phyloP scores from a whole-genome alignment of 2,329 filamentous ascomycete genomes.

The Colletotrichum sp. region DNA sequence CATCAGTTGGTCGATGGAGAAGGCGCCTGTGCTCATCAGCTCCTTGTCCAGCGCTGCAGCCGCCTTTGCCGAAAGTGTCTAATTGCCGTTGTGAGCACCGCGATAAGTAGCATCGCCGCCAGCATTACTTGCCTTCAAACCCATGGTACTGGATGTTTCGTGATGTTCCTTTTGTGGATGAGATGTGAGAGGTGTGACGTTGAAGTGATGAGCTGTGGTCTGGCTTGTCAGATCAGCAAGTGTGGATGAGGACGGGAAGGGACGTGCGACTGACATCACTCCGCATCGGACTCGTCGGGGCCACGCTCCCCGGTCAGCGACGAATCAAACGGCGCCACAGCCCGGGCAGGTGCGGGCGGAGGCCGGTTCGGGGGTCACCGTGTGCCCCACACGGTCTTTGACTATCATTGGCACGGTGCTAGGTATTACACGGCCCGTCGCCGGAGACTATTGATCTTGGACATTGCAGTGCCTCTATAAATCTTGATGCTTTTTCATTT shows the following conservation, averaged over 20 bases:
- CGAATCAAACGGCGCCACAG: slow-evolving; percentile 1
- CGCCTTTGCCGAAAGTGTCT: slow-evolving; percentile 88
- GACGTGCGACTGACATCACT: slow-evolving; percentile 26
- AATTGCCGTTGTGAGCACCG: not conserved
- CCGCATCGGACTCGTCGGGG: slow-evolving; percentile 12
- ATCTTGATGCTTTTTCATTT: not conserved
- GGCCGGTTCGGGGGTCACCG: not conserved
- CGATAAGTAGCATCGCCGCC: slow-evolving; percentile 17
- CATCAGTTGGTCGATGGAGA: slow-evolving; percentile 97
- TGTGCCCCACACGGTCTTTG: not conserved
- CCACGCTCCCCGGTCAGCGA: not conserved
- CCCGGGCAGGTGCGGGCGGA: not conserved
- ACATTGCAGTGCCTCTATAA: not conserved
- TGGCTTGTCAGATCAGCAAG: not conserved
- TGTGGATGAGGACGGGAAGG: slow-evolving; percentile 1
- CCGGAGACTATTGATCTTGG: not conserved
- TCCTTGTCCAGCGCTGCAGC: slow-evolving; percentile 91
- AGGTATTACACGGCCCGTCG: no score
- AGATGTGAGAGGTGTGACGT: not conserved
- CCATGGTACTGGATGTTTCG: slow-evolving; percentile 11
- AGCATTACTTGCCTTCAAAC: slow-evolving; percentile 24
- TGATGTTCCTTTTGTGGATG: not conserved
- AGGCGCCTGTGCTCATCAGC: slow-evolving; percentile 87
- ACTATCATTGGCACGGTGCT: rapidly evolving
- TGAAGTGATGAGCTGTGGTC: not conserved